Base-by-base conservation (phyloP, 75 land plant species). In the Cryptomeria japonica region DNA sequence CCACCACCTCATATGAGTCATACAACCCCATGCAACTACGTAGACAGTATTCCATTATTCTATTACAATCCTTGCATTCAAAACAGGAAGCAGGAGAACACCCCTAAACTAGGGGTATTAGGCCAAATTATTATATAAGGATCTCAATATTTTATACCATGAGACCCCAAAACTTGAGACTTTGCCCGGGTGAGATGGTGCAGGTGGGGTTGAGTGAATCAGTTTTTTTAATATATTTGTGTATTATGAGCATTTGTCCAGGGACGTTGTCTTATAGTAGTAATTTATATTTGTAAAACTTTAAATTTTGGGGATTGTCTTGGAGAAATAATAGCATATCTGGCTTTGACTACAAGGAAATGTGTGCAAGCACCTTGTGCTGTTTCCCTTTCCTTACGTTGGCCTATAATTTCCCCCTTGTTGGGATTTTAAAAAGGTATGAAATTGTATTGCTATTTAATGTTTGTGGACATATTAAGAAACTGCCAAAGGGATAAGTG, bases 21-120 rank as follows among this genome's bases (percentile, higher is more conserved):
- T 64, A 64, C 70, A 13, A 73, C 77, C 77, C 77, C 77, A 73
- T 73, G 77, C 77, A 73, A 73, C 13, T 11, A 73, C 77, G 77
- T 73, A 32, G 77, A 73, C 37, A 73, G 1, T 64, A 22, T 64
- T 64, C 70, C 25, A 25, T 8, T 58, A 58, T 58, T 58, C 22
- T 18, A 51, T 51, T 51, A 51, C 25, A 58, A 3, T 64, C 8
- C 7, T 64, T 73, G 37, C 77, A 73, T 34, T 73, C 37, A 32
- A 73, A 73, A 34, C 3, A 73, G 77, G 77, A 73, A 73, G 13
- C 77, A 73, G 9, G 10, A 34, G 34, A 34, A 73, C 77, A 73
- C 77, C 77, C 77, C 77, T 34, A 64, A 32, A 73, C 77, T 73
- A 73, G 34, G 77, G 77, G 77, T 73, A 73, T 34, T 31, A 32